Evolutionary conservation across 495 filamentous ascomycete species (phyloP).

Genomic region (Aspergillus nanangensis): DNA sequence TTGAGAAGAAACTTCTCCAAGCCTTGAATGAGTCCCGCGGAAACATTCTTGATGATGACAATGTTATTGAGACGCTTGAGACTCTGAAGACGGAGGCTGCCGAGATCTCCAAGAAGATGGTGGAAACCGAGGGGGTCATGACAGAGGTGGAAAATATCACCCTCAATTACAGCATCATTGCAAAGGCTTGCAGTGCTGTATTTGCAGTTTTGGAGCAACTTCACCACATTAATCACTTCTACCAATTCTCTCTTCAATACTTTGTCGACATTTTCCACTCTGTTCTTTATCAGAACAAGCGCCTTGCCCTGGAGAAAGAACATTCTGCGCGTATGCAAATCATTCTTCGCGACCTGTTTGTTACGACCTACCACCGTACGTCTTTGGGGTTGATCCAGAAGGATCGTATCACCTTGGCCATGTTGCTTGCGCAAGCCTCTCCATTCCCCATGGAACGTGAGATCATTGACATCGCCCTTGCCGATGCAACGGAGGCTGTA

Average conservation of each 20-base stretch:
- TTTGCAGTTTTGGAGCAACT: slow-evolving; percentile 96
- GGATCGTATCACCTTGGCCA: slow-evolving; percentile 90
- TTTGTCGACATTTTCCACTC: slow-evolving; percentile 96
- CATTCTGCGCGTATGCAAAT: slow-evolving; percentile 74
- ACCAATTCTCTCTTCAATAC: slow-evolving; percentile 97
- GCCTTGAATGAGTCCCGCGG: slow-evolving; percentile 95
- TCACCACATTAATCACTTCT: slow-evolving; percentile 98
- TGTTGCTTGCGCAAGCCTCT: slow-evolving; percentile 90
- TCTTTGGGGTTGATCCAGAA: slow-evolving; percentile 91
- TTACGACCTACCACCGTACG: slow-evolving; percentile 87
- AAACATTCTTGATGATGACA: slow-evolving; percentile 97
- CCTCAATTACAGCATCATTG: slow-evolving; percentile 85
- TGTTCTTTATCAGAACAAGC: slow-evolving; percentile 78
- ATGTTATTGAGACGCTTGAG: slow-evolving; percentile 96
- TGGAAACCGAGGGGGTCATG: slow-evolving; percentile 96
- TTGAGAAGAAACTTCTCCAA: slow-evolving; percentile 93
- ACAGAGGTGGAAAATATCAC: slow-evolving; percentile 94
- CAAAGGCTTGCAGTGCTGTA: slow-evolving; percentile 89
- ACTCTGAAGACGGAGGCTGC: slow-evolving; percentile 96
- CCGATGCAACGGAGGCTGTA: slow-evolving; percentile 66
- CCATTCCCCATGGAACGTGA: slow-evolving; percentile 90
- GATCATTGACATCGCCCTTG: slow-evolving; percentile 81
- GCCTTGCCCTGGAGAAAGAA: slow-evolving; percentile 65
- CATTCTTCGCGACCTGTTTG: slow-evolving; percentile 84
- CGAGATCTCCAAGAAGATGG: slow-evolving; percentile 93